Percentiles rank a stretch among this genome's conserved stretches.
These are phyloP conservation scores for Penicillium steckii DNA, from an alignment of 495 filamentous ascomycete genomes.

Conservation along the genomic window DNA sequence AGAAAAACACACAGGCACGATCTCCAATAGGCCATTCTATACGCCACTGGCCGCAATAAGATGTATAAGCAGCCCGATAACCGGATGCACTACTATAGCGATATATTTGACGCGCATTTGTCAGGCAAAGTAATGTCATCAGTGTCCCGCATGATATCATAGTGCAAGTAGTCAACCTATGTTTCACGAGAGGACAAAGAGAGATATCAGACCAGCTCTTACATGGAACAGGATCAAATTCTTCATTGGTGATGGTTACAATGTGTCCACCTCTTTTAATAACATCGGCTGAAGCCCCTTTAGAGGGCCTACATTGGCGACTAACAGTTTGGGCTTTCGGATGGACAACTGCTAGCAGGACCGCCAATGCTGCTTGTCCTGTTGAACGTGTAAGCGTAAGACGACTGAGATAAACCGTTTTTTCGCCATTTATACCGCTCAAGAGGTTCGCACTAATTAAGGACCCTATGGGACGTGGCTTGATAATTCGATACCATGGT, in stretches of 20 bases:
- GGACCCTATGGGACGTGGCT: not conserved
- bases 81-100: slow-evolving; percentile 3
- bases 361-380: not conserved
- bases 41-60: slow-evolving; percentile 1
- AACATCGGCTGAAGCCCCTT: not conserved
- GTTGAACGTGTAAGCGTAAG: not conserved
- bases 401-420: not conserved
- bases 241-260: not conserved
- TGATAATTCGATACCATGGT: not conserved
- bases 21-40: slow-evolving; percentile 5
- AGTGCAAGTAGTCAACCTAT: not conserved
- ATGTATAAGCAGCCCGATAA: slow-evolving; percentile 2
- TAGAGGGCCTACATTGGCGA: not conserved
- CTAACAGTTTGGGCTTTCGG: not conserved
- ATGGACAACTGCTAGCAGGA: slow-evolving; percentile 1
- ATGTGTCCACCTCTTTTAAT: not conserved
- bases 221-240: not conserved
- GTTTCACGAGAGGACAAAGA: not conserved
- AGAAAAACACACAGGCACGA: slow-evolving; percentile 2
- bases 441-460: not conserved
- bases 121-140: slow-evolving; percentile 2
- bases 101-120: not conserved
- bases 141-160: not conserved
- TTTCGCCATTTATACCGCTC: slow-evolving; percentile 1
- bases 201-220: not conserved